These are phyloP conservation scores for Mycena floridula DNA, from an alignment of 768 basidiomycete genomes.

Conservation along the genomic window DNA sequence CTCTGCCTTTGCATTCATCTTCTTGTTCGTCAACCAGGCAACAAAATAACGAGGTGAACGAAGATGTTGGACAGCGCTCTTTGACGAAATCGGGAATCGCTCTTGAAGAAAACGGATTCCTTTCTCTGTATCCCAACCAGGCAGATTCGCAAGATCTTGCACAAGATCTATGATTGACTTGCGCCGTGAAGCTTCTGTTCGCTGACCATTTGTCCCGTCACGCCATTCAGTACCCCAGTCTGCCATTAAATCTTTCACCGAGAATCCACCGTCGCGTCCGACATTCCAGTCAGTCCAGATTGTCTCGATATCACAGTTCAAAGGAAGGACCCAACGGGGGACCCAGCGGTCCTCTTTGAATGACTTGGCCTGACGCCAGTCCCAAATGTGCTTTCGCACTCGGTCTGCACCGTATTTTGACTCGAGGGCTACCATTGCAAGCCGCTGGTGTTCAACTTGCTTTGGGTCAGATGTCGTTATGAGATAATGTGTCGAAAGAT, in stretches of 20 bases:
- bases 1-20: too few species aligned
- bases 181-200: not conserved
- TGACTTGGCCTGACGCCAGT: not conserved
- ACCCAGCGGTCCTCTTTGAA: not conserved
- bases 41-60: too few species aligned
- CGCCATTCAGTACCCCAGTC: not conserved
- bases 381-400: not conserved
- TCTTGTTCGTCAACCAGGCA: too few species aligned
- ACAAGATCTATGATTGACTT: not conserved
- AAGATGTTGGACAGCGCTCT: too few species aligned
- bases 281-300: not conserved
- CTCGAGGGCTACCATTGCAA: not conserved
- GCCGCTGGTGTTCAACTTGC: not conserved
- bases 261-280: not conserved
- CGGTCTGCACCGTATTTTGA: not conserved
- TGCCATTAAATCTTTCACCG: not conserved
- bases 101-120: too few species aligned
- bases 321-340: not conserved
- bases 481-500: not conserved
- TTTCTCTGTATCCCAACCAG: not conserved
- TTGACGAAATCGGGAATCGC: too few species aligned
- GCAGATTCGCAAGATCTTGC: not conserved
- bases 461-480: not conserved
- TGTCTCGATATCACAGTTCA: not conserved
- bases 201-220: not conserved